Conservation (phyloP, 371 early-diverging fungal species). For the Mortierella sp. region DNA sequence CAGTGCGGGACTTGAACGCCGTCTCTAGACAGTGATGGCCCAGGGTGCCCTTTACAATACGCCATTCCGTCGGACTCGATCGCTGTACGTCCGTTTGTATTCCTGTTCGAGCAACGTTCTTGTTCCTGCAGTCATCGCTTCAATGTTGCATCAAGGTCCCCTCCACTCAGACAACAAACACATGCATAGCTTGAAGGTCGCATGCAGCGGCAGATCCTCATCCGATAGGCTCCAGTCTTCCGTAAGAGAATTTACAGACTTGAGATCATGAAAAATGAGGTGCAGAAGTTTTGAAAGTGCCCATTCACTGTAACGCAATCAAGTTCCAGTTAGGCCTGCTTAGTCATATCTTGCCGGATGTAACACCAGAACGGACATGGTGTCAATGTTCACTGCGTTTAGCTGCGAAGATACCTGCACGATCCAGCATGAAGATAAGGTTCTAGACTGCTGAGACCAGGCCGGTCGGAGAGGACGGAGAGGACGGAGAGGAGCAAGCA, state of each 20-base stretch:
- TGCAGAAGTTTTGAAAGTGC: conserved; percentile 75
- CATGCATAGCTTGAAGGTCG: conserved; percentile 62
- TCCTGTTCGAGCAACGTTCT: conserved; percentile 17
- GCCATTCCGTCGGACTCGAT: conserved; percentile 23
- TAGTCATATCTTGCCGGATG: not conserved
- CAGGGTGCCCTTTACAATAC: conserved; percentile 10
- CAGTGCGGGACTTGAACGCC: conserved; percentile 25
- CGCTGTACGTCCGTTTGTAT: conserved; percentile 23
- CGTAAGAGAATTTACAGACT: conserved; percentile 81
- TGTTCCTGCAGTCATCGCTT: conserved; percentile 29
- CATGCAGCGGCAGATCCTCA: too few relatives aligned
- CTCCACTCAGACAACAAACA: conserved; percentile 49
- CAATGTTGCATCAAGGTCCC: conserved; percentile 31
- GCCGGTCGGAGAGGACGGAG: conserved; percentile 63
- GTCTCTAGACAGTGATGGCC: conserved; percentile 21
- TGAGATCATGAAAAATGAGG: conserved; percentile 68
- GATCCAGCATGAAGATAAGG: conserved; percentile 86
- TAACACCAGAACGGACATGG: not conserved
- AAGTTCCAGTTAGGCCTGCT: too few relatives aligned
- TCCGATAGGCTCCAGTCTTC: too few relatives aligned
- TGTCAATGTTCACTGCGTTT: not conserved
- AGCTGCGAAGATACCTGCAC: conserved; percentile 68
- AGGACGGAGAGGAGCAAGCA: too few relatives aligned
- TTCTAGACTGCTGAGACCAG: conserved; percentile 81
- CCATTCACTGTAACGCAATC: conserved; percentile 63